Evolutionary conservation across 2,329 filamentous ascomycete species (phyloP), one percentile per base, ranked within the genome.

Genomic region (Ophiostoma montium): DNA sequence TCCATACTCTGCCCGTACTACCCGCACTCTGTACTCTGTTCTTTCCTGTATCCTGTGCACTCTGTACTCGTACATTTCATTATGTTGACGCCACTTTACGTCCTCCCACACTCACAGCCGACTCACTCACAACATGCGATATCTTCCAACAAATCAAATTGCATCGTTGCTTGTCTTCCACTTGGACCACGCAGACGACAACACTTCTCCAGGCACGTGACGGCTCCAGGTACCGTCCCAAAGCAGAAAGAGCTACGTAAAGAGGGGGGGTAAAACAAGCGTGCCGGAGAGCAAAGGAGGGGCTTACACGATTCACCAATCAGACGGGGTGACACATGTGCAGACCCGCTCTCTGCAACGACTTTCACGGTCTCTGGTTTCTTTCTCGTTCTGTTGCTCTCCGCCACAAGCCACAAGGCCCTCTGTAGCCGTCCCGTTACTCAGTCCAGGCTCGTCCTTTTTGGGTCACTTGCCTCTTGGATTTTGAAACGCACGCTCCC

Each of bases 241-340:
- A 43, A 32, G 27, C 41, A 44, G 27, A 32, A 44, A 16, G 23
- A 42, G 32, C 42, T 27, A 44, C 42, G 42, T 44, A 15, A 19
- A 32, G 42, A 44, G 42, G 42, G 42, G n/a, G 42, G 42, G 42
- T 44, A 31, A 50, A 18, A 46, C 16, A 42, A n/a, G 39, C 16
- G 23, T 7, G 6, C 19, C 2, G n/a, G 16, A 35, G n/a, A 43
- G 35, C 38, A 46, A 47, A 44, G n/a, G 42, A 32, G n/a, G 31
- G 30, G 23, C 21, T 47, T 41, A 23, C 30, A 43, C 18, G 18
- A 4, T n/a, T 5, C 15, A 11, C 42, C 42, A 44, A 44, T 44
- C 3, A 19, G 2, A 16, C 10, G 9, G 6, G 15, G 2, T 8
- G 9, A 18, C 16, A 42, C 9, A 8, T 4, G 21, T 10, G n/a